phyloP scores from a whole-genome alignment of 108 stramenopile genomes.

The Fragilaria crotonensis region DNA sequence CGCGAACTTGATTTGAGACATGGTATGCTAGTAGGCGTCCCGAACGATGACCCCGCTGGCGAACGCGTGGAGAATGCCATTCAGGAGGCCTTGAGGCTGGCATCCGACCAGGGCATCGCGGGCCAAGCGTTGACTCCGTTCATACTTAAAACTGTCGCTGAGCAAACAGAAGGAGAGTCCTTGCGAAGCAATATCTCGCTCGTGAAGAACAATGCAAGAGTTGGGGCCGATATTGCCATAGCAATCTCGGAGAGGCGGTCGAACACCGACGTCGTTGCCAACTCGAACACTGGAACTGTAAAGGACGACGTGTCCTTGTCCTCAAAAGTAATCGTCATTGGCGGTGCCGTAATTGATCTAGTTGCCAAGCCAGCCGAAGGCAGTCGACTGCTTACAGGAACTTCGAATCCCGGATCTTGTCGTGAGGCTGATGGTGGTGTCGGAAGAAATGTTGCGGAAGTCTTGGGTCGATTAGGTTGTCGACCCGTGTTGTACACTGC shows the following conservation, averaged over 20 bases:
- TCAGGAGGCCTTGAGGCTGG: conserved; percentile 65
- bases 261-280: neutral
- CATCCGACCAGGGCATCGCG: conserved; percentile 40
- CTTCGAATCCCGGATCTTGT: conserved; percentile 45
- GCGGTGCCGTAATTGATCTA: conserved; percentile 76
- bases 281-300: neutral
- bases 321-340: conserved; percentile 67
- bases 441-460: conserved; percentile 61
- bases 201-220: conserved; percentile 82
- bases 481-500: conserved; percentile 55
- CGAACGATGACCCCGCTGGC: conserved; percentile 88
- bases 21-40: conserved; percentile 93
- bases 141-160: conserved; percentile 73
- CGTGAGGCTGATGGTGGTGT: conserved; percentile 57
- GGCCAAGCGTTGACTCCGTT: conserved; percentile 94
- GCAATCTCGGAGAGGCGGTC: conserved; percentile 34
- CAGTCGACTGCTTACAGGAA: conserved; percentile 20
- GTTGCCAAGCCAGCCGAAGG: conserved; percentile 42
- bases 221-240: conserved; percentile 87
- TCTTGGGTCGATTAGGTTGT: conserved; percentile 44
- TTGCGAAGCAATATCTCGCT: conserved; percentile 87
- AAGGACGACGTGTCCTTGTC: neutral
- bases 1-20: conserved; percentile 39
- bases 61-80: conserved; percentile 81
- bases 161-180: conserved; percentile 68